Base-by-base conservation (phyloP, 2,329 filamentous ascomycete genomes). In the Zopfia rhizophila region DNA sequence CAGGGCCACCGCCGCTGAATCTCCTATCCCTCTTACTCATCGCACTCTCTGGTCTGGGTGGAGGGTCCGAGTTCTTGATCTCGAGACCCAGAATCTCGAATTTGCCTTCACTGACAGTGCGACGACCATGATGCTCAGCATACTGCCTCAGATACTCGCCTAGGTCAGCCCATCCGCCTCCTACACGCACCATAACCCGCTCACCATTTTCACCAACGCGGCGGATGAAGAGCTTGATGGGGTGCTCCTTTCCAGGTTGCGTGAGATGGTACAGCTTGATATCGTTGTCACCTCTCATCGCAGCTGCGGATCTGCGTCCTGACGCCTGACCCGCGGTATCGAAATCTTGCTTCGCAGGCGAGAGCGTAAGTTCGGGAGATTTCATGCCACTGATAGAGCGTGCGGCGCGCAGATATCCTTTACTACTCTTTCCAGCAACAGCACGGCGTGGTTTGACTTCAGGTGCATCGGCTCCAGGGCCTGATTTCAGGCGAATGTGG, bases 141-240 rank as follows among this genome's bases (percentile, higher is more conserved):
- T 97, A 99, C 69, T 96, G 91, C 59, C 91, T 88, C 29, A 99
- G 80, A 65, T 97, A 99, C 70, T 97, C 94, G 25, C 89, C 93
- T 14, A 99, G 78, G 70, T 99, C 94, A 11, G 92, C 91, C 94
- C 94, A 99, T n/a, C 94, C 94, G 48, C 94, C 94, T 10, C 94
- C 94, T 10, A 99, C 93, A 24, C 94, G 89, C 6, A 99, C 94
- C 94, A 99, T 97, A 51, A 97, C 91, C 38, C 94, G 86, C 71
- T 97, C 91, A 12, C 90, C 90, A 45, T 85, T 82, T 69, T 96
- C 91, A 37, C 94, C 94, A 2, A 99, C 92, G 2, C 91, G 86
- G 12, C 94, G 88, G 39, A 99, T 92, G 63, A 95, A 96, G 4
- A 99, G 83, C 73, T 97, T 97, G 66, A 97, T 92, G 0, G 94